These are phyloP conservation scores for Auriculariales sp. DNA, from an alignment of 768 basidiomycete genomes.

Conservation along the genomic window DNA sequence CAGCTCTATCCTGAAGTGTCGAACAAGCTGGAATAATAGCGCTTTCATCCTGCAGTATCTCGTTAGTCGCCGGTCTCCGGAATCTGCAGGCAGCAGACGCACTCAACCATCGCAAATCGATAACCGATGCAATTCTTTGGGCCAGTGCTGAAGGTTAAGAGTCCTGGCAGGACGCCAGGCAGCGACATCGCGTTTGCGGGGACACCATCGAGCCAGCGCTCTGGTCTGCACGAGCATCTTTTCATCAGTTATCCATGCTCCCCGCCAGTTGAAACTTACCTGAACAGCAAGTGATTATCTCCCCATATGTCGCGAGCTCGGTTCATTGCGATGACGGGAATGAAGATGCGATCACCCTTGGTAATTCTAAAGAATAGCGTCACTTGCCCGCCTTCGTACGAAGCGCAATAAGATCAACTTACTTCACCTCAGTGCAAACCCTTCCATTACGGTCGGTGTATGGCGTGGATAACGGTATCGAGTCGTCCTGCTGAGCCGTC, in stretches of 20 bases:
- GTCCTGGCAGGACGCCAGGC: neutral
- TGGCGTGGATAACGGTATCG: conserved; percentile 7
- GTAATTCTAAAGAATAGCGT: conserved; percentile 3
- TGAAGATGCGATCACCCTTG: conserved; percentile 15
- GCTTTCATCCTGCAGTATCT: no score
- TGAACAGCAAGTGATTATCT: conserved; percentile 44
- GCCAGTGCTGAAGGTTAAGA: neutral
- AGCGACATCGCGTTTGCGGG: neutral
- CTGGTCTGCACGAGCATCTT: neutral
- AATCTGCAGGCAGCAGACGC: no score
- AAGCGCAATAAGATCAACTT: neutral
- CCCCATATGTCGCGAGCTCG: conserved; percentile 43
- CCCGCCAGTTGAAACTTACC: conserved; percentile 19
- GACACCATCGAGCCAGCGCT: neutral
- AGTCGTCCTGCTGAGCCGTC: conserved; percentile 7
- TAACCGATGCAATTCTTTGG: neutral
- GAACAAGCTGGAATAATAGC: neutral
- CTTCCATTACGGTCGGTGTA: conserved; percentile 6
- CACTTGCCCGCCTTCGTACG: no score
- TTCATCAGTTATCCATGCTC: neutral
- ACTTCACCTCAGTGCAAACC: conserved; percentile 1
- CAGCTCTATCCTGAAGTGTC: neutral
- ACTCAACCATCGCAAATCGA: neutral
- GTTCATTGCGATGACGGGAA: conserved; percentile 27
- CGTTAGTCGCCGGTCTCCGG: no score